Evolutionary conservation across 177 flowering plant species (phyloP), one percentile per base, ranked within the genome.

Genomic region (Vitis hybrid): DNA sequence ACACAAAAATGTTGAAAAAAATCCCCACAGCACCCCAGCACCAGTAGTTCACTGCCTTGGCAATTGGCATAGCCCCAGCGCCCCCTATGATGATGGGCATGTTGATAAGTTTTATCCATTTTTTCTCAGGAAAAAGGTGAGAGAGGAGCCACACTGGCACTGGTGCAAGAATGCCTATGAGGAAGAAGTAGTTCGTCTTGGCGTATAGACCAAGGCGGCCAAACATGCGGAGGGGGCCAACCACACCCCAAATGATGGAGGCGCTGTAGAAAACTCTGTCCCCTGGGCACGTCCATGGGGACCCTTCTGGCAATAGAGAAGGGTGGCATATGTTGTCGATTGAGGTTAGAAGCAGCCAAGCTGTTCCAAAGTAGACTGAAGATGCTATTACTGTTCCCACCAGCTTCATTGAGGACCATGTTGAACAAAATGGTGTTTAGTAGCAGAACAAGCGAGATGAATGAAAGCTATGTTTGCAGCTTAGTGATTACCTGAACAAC

Each of bases 261-360:
- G 90, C 92, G 62, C 82, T 81, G 88, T 83, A 88, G 86, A 88
- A 84, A 2, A 87, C 86, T 22, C 83, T 81, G 62, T 85, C 87
- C 2, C 86, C 87, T 0, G 92, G 95, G 74, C 95, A 90, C 2
- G 92, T 88, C 95, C 95, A 90, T 0, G 89, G 90, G 57, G 90
- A 86, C 13, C 87, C 90, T 9, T 51, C 64, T 0, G 89, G 91
- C 22, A 89, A 51, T 1, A 64, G 56, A 0, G 58, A 0, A 1
- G 81, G 58, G 3, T 84, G 72, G 60, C 94, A 90, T 7, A 90
- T 86, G 71, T 83, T n/a, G 0, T 80, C 76, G 0, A 90, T 71
- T 0, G 80, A 33, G 0, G 69, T 69, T 2, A 90, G 81, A 0
- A 90, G 84, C 90, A 87, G 85, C 94, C 94, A 90, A 2, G 87